Evolutionary conservation across 306 rosid genomes (phyloP).

Genomic region (Cicer bijugum): DNA sequence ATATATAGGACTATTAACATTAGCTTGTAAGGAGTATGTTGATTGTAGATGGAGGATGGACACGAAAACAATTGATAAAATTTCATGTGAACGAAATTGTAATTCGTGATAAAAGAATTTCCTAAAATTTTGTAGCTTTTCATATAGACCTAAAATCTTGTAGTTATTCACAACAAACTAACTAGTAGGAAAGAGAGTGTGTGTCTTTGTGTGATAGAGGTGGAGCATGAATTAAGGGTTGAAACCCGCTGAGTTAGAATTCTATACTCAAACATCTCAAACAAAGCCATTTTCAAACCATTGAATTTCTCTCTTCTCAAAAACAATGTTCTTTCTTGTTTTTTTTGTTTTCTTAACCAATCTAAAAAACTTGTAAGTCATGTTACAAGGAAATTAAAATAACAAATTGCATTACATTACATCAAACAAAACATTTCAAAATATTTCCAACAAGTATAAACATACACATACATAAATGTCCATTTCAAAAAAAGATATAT

Average conservation of each 20-base stretch:
- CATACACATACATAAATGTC: neutral
- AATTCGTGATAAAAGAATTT: neutral
- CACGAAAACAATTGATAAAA: too few relatives aligned
- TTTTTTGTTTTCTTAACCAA: constrained; percentile 8
- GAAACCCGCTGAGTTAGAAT: constrained; percentile 28
- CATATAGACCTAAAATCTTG: constrained; percentile 1
- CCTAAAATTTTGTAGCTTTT: neutral
- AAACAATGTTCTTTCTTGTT: constrained; percentile 3
- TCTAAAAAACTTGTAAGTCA: constrained; percentile 6
- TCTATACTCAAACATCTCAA: constrained; percentile 32
- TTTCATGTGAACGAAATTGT: too few relatives aligned
- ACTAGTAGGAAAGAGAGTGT: constrained; percentile 28
- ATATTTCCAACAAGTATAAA: neutral
- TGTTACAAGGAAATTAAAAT: neutral
- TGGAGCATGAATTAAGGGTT: constrained; percentile 54
- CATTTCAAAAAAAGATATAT: too few relatives aligned
- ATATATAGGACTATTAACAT: too few relatives aligned
- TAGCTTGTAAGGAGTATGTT: too few relatives aligned
- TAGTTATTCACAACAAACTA: neutral
- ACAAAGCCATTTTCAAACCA: constrained; percentile 43
- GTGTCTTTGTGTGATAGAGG: constrained; percentile 44
- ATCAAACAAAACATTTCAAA: neutral
- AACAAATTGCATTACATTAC: neutral
- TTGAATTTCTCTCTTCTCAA: constrained; percentile 39
- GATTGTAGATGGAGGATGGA: too few relatives aligned